Evolutionary conservation across 352 stramenopile genomes (phyloP).

Genomic region (Phytophthora quininea): DNA sequence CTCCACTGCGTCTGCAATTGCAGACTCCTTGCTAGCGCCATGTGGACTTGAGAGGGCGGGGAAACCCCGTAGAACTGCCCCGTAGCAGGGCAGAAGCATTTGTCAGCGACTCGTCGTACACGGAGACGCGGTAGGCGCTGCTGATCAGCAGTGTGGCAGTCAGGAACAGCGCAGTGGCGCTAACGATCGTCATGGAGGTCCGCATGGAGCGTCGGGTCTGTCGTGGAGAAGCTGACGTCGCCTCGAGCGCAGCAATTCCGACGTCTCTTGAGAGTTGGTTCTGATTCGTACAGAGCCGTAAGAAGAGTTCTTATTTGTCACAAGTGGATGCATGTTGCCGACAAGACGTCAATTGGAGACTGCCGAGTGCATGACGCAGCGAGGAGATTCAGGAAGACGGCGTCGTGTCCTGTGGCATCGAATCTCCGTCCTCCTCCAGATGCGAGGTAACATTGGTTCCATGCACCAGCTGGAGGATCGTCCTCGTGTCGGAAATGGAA

Average conservation of each 20-base stretch:
- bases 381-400: conserved; percentile 9
- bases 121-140: conserved; percentile 13
- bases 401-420: not conserved
- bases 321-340: conserved; percentile 23
- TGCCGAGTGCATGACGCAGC: not conserved
- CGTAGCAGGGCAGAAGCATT: conserved; percentile 3
- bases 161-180: conserved; percentile 26
- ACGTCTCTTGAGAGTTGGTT: conserved; percentile 18
- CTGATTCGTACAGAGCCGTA: conserved; percentile 28
- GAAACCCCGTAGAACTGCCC: conserved; percentile 7
- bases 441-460: not conserved
- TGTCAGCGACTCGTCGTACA: conserved; percentile 35
- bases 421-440: conserved; percentile 24
- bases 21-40: conserved; percentile 49
- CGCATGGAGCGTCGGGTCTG: conserved; percentile 3
- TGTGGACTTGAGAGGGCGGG: conserved; percentile 49
- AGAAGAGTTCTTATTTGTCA: conserved; percentile 5
- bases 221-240: conserved; percentile 4
- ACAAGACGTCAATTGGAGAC: not conserved
- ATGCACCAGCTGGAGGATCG: not conserved
- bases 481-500: not conserved
- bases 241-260: not conserved
- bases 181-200: conserved; percentile 23
- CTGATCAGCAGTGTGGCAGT: conserved; percentile 23
- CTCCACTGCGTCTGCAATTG: conserved; percentile 2